Base-by-base conservation (phyloP, 805 yeast genomes). In the Hanseniaspora thailandica region DNA sequence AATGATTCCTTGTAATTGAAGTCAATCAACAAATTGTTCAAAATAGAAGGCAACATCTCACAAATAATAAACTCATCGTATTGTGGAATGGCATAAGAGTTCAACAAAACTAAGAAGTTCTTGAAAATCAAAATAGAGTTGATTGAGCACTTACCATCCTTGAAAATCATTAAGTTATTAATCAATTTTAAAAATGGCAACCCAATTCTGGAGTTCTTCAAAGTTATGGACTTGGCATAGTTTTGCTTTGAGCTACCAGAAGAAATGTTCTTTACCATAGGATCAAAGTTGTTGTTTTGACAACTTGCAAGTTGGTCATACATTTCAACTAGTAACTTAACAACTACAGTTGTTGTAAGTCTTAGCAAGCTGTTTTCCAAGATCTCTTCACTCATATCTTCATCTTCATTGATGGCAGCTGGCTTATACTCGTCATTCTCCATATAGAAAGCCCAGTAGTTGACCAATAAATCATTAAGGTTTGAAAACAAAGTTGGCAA, bases 291-390 rank as follows among this genome's bases (percentile, higher is more conserved):
- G 59, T 50, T 50, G 31, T 50, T 43, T 43, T 53, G 51, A 20
- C 52, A 54, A 30, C 75, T 69, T 49, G 85, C 76, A 51, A 78
- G 75, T 65, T 89, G 96, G 1, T 95, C 94, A 31, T 85, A 84
- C 47, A 88, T 72, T 63, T 90, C 97, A 67, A 89, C 86, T 57
- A 93, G 68, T 62, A 89, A 74, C 55, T 97, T 73, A 52, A 84
- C 96, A 10, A 86, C 86, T 3, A 94, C 89, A 1, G 95, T 95
- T 0, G 97, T 89, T 38, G 93, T 75, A 65, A 93, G 97, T 59
- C 98, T 74, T 56, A 90, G 71, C 72, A 90, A 76, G 66, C 90
- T 96, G 64, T 93, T 98, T 60, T 90, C 97, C 85, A 93, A 83
- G 94, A 93, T 93, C 63, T 93, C 98, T 59, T 89, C 96, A n/a